Evolutionary conservation across 2,329 filamentous ascomycete genomes (phyloP).

Genomic region (Sarocladium oryzae): DNA sequence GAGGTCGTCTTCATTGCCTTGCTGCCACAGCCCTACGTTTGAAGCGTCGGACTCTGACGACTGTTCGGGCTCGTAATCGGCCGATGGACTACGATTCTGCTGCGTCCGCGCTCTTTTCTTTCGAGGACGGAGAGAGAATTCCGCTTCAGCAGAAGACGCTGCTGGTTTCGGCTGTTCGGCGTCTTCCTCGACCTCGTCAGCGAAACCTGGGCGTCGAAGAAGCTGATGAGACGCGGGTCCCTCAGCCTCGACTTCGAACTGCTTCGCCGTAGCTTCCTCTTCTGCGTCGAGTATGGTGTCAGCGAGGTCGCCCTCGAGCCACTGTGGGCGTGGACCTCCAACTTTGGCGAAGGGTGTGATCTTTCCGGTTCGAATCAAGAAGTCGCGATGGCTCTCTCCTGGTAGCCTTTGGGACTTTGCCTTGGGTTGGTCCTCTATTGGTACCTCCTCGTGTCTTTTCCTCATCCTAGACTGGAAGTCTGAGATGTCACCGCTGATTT

Average conservation of each 20-base stretch:
- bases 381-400: conserved; percentile 80
- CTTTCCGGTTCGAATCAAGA: conserved; percentile 89
- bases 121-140: conserved; percentile 52
- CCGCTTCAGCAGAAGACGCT: conserved; percentile 33
- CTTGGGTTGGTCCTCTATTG: conserved; percentile 34
- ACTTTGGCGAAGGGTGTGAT: conserved; percentile 92
- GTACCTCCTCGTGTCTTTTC: conserved; percentile 56
- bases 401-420: conserved; percentile 56
- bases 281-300: conserved; percentile 78
- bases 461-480: conserved; percentile 79
- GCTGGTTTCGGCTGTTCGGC: conserved; percentile 10
- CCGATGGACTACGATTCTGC: conserved; percentile 32
- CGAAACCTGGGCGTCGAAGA: conserved; percentile 67
- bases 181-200: conserved; percentile 24
- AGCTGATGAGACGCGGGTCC: conserved; percentile 63
- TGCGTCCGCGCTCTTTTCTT: conserved; percentile 47
- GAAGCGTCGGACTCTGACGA: conserved; percentile 15
- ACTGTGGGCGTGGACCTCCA: conserved; percentile 53
- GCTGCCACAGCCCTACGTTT: conserved; percentile 29
- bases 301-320: conserved; percentile 62
- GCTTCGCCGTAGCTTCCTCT: conserved; percentile 50
- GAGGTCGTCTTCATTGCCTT: conserved; percentile 32
- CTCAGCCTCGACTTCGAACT: conserved; percentile 33
- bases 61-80: conserved; percentile 37
- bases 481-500: conserved; percentile 64